Percentiles rank a stretch among this genome's conserved stretches.
These are phyloP conservation scores for Penicillium sp. DNA, from an alignment of 2,329 filamentous ascomycete genomes.

Conservation along the genomic window DNA sequence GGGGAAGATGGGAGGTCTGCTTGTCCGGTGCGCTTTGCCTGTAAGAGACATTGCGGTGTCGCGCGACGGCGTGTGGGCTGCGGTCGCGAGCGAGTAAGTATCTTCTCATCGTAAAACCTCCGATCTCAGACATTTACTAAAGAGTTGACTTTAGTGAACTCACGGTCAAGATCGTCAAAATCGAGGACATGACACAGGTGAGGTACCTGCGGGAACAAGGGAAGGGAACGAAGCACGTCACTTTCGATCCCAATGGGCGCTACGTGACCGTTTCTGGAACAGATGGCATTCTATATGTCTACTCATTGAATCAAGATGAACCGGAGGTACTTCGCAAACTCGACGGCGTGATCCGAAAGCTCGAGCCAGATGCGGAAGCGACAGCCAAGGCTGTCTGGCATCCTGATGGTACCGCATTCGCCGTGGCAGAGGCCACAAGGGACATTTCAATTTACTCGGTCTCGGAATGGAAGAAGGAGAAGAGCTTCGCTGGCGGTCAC, in stretches of 20 bases:
- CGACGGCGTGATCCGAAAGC: constrained; percentile 77
- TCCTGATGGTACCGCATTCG: constrained; percentile 90
- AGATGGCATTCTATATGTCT: constrained; percentile 87
- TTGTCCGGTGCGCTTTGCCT: constrained; percentile 81
- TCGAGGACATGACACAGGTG: constrained; percentile 73
- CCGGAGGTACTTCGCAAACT: constrained; percentile 81
- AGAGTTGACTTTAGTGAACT: constrained; percentile 61
- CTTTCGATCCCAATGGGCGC: constrained; percentile 79
- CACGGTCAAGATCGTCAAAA: constrained; percentile 84
- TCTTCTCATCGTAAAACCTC: not conserved
- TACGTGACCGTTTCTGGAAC: constrained; percentile 80
- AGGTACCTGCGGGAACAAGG: constrained; percentile 80
- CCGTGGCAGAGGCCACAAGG: constrained; percentile 76
- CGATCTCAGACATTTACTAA: not conserved
- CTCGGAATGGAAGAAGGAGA: constrained; percentile 85
- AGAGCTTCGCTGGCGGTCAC: constrained; percentile 76
- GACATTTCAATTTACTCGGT: constrained; percentile 87
- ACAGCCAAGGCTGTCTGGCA: constrained; percentile 84
- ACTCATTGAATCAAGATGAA: constrained; percentile 75
- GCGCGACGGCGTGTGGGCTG: constrained; percentile 80
- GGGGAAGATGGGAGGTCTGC: constrained; percentile 70
- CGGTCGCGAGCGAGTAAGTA: constrained; percentile 85
- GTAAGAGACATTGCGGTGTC: constrained; percentile 84
- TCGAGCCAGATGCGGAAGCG: constrained; percentile 75
- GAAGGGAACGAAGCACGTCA: constrained; percentile 86